phyloP scores from a whole-genome alignment of 106 monocot genomes.

The Hemerocallis citrina region DNA sequence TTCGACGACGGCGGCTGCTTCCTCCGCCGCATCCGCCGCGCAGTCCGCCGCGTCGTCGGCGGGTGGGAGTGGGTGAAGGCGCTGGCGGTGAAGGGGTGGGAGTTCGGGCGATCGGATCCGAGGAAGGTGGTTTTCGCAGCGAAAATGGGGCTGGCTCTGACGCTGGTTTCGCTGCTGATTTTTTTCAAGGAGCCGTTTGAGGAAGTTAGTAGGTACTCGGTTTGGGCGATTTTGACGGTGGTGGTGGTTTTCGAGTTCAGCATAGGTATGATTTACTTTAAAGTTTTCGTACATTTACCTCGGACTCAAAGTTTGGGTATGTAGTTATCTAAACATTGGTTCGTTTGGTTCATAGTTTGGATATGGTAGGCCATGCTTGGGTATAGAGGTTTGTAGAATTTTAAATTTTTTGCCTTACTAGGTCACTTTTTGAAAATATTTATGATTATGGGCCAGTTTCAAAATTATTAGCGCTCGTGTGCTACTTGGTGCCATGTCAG shows the following conservation, averaged over 20 bases:
- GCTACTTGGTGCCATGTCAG: too few relatives aligned
- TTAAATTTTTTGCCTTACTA: too few relatives aligned
- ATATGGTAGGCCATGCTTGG: too few relatives aligned
- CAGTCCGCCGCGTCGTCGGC: slow-evolving; percentile 9
- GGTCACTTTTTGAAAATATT: too few relatives aligned
- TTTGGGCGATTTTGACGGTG: slow-evolving; percentile 95
- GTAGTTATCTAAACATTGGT: too few relatives aligned
- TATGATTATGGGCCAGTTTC: too few relatives aligned
- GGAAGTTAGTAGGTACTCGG: slow-evolving; percentile 40
- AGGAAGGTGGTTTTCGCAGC: slow-evolving; percentile 70
- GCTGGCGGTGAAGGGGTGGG: slow-evolving; percentile 23
- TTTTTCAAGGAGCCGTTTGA: slow-evolving; percentile 52
- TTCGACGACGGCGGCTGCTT: slow-evolving; percentile 10
- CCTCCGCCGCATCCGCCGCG: slow-evolving; percentile 13
- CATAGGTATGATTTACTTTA: too few relatives aligned
- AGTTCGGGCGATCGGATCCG: slow-evolving; percentile 56
- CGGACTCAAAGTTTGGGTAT: too few relatives aligned
- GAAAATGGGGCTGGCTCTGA: slow-evolving; percentile 76
- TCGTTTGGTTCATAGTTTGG: too few relatives aligned
- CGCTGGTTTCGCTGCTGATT: slow-evolving; percentile 43
- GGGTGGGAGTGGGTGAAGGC: slow-evolving; percentile 2
- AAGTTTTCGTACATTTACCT: too few relatives aligned
- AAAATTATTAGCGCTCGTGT: too few relatives aligned
- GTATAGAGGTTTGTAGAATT: too few relatives aligned
- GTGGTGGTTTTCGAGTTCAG: slow-evolving; percentile 98